Conservation (phyloP, 2,329 filamentous ascomycete genomes). For the Fusarium coffeatum region DNA sequence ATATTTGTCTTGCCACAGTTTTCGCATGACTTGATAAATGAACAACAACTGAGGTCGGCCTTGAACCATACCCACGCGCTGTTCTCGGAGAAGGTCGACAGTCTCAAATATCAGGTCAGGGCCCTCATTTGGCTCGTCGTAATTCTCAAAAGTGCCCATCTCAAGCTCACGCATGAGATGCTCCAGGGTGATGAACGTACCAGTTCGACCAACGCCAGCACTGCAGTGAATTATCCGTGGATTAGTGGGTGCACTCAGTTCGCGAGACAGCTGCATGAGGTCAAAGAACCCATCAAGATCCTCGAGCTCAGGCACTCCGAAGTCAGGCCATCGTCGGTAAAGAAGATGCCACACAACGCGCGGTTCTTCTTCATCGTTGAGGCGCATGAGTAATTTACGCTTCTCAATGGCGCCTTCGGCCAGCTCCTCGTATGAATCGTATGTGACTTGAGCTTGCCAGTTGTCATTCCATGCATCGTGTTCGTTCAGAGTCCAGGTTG, state of each 20-base stretch:
- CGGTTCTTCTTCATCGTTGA: constrained; percentile 58
- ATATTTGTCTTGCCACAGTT: constrained; percentile 77
- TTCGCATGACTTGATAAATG: constrained; percentile 85
- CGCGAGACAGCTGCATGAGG: constrained; percentile 74
- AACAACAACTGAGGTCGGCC: constrained; percentile 86
- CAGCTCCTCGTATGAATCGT: constrained; percentile 70
- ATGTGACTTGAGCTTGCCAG: constrained; percentile 75
- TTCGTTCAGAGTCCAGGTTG: constrained; percentile 69
- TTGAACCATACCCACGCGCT: constrained; percentile 96
- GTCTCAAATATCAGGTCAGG: constrained; percentile 79
- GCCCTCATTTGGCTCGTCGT: constrained; percentile 49
- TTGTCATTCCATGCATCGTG: constrained; percentile 72
- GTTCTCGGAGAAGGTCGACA: constrained; percentile 83
- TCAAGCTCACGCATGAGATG: constrained; percentile 87
- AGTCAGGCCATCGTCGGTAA: constrained; percentile 91
- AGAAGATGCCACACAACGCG: constrained; percentile 85
- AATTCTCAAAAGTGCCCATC: constrained; percentile 72
- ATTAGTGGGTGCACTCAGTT: constrained; percentile 63
- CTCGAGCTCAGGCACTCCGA: constrained; percentile 78
- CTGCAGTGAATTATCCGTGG: constrained; percentile 89
- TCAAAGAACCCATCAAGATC: constrained; percentile 76
- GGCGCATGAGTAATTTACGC: constrained; percentile 74
- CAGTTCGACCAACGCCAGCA: constrained; percentile 92
- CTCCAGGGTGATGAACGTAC: constrained; percentile 96
- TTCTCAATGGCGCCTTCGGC: constrained; percentile 73